Base-by-base conservation (phyloP, 2,329 filamentous ascomycete species). In the Trichothecium sympodiale region DNA sequence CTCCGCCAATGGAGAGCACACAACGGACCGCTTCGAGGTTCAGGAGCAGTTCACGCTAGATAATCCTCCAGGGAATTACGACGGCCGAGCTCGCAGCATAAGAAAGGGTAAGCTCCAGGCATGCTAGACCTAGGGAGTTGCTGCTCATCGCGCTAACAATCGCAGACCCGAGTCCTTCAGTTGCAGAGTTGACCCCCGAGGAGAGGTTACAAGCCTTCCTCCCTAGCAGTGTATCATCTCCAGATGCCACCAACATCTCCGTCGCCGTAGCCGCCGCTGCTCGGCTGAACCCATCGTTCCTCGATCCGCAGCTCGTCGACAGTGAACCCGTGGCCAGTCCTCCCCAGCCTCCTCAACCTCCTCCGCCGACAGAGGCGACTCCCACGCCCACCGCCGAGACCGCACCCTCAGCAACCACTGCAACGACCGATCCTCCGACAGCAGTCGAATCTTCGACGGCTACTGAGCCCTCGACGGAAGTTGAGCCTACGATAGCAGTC, bases 21-120 rank as follows among this genome's bases (percentile, higher is more conserved):
- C 47, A 8, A 37, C 44, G 27, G 60, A 64, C 30, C 57, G 58
- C 30, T 66, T 74, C 41, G 70, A 76, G 42, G 49, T 75, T 9
- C 71, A 76, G 27, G 73, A 77, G 32, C 71, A 76, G 30, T 76
- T 70, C 47, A 70, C 70, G 3, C 49, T 74, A 4, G 72, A 77
- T 16, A 70, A 76, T 35, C 67, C 69, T 2, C 67, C 71, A 2
- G 46, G 63, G 13, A 64, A 56, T 48, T 71, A 71, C 31, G 70
- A 71, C 29, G 30, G 27, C 14, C 23, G 37, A 3, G 5, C 31
- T 14, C 16, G 14, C 31, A 45, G 42, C 20, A 20, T 12, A 9
- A 51, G 42, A 20, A 50, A 46, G 40, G 43, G 57, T 56, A 41
- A 30, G 18, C 4, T 13, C 15, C 31, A 12, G 20, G 9, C 17